Evolutionary conservation across 2,329 filamentous ascomycete genomes (phyloP), one percentile per base, ranked within the genome.

Genomic region (Pseudocercospora ulei): DNA sequence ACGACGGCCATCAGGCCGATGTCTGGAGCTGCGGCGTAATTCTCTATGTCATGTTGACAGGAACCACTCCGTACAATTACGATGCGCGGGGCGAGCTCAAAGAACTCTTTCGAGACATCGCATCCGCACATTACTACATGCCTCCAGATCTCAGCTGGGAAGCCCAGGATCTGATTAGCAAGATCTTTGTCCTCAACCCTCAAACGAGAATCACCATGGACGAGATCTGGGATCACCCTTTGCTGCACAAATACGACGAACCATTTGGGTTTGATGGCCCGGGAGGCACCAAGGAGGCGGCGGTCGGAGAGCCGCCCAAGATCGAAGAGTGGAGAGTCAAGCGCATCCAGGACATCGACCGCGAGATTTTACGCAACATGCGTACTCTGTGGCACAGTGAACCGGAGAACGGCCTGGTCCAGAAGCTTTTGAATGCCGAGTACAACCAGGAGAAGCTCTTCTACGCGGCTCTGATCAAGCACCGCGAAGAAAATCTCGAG

Each of bases 21-120:
- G 82, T 95, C 31, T 98, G 90, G 90, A 95, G 87, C 58, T 77
- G 86, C 60, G 86, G 86, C 1, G 81, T 93, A 30, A 87, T 93
- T 39, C 66, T 98, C 0, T 98, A 82, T 58, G 87, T 86, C 7
- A 78, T 93, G 65, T 70, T 98, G 13, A 81, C 82, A 14, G 86
- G 84, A 1, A 76, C 74, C 16, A 74, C 94, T 1, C 90, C 90
- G 0, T 98, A 95, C 62, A 68, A 68, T 49, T 69, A 68, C 50
- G 62, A 62, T 51, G 79, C 86, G 48, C 73, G 78, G 30, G 66
- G 72, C 9, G 68, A 82, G 52, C 62, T 83, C 38, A 66, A 69
- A 7, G 63, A 69, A 22, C 73, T 90, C 50, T 73, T 86, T 74
- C n/a, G 62, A 56, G 44, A 70, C 62, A 58, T 73, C 39, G 67